Evolutionary conservation across 495 filamentous ascomycete species (phyloP).

Genomic region (Podospora bellae-mahoneyi): DNA sequence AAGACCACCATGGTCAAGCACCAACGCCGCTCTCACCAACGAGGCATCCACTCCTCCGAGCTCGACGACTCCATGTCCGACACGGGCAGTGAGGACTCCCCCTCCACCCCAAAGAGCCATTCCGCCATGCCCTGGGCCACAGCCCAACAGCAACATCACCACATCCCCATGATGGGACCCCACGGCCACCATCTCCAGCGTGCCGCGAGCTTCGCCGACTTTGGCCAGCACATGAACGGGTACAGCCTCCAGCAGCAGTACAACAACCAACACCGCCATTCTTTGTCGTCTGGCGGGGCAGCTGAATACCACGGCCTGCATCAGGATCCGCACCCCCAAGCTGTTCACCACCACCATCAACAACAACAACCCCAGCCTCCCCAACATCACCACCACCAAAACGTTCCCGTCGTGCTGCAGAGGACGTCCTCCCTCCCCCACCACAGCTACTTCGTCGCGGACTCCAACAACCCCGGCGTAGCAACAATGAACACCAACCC

Average conservation of each 20-base stretch:
- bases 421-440: conserved; percentile 42
- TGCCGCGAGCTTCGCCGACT: conserved; percentile 44
- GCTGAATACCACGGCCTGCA: conserved; percentile 38
- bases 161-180: conserved; percentile 26
- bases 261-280: conserved; percentile 40
- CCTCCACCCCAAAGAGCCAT: conserved; percentile 46
- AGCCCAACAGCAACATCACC: conserved; percentile 18
- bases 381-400: conserved; percentile 33
- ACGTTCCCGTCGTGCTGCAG: conserved; percentile 35
- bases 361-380: conserved; percentile 18
- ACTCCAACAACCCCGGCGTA: conserved; percentile 50
- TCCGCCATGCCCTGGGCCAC: conserved; percentile 36
- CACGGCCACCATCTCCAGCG: conserved; percentile 38
- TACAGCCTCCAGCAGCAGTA: conserved; percentile 41
- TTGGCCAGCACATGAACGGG: conserved; percentile 42
- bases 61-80: conserved; percentile 57
- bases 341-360: conserved; percentile 17
- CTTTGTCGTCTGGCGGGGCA: conserved; percentile 37
- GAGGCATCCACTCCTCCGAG: conserved; percentile 54
- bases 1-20: conserved; percentile 90
- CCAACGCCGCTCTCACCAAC: conserved; percentile 64
- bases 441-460: conserved; percentile 47
- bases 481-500: conserved; percentile 53
- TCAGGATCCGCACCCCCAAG: conserved; percentile 13
- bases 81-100: conserved; percentile 48